Base-by-base conservation (phyloP, 2,329 filamentous ascomycete species). In the Ophiostoma novo-ulmi region DNA sequence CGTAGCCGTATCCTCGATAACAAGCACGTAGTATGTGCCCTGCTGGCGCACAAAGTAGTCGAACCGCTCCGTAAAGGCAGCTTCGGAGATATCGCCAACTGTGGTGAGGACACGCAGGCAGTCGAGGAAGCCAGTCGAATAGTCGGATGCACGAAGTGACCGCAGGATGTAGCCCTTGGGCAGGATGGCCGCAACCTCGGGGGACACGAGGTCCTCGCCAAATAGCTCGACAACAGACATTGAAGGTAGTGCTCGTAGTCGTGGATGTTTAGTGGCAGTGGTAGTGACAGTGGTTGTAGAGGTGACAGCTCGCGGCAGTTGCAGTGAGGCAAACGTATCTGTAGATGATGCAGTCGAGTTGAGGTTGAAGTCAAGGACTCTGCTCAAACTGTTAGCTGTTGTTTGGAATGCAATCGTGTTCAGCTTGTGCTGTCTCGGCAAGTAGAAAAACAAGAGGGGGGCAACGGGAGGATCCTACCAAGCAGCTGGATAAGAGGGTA, bases 41-140 rank as follows among this genome's bases (percentile, higher is more conserved):
- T 88, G 88, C 76, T 90, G 88, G 68, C 84, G 82, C 64, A 85
- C 83, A 83, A 97, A 94, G 86, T 90, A 94, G 74, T 93, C 88
- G 81, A 92, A 98, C 72, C 93, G 89, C 78, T 90, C 84, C 75
- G 88, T 85, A 84, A 94, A 98, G 72, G 88, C 85, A 72, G 88
- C 86, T 78, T 91, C 86, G 67, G 84, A 86, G 75, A 97, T 90
- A 73, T 97, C 93, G 74, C 95, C 95, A 35, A 98, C 94, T 8
- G 92, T 95, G 1, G 95, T 98, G 76, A 99, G 84, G 52, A 97
- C 93, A 65, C 93, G 88, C 74, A 99, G 84, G 72, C 95, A 94
- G 78, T 97, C 93, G 75, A 99, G 89, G 80, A 97, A 97, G 73
- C 93, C 93, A 44, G 85, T 85, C 71, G 86, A 82, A 81, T 90